Conservation (phyloP, 345 rosid genomes). For the Combretum micranthum region DNA sequence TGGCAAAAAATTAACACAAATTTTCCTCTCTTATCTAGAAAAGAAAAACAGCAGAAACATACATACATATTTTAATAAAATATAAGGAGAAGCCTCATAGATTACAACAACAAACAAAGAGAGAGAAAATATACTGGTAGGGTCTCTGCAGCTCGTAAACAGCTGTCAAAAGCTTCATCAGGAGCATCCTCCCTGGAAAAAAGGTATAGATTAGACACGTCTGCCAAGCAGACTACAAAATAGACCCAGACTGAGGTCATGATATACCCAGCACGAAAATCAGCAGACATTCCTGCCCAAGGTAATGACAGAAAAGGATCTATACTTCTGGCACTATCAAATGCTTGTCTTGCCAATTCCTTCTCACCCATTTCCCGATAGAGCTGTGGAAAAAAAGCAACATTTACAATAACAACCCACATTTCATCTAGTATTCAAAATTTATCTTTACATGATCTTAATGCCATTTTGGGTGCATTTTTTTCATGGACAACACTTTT, state of each 20-base stretch:
- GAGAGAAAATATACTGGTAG: constrained; percentile 55
- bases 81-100: background rate
- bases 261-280: constrained; percentile 50
- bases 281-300: constrained; percentile 98
- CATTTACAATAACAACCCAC: too few relatives aligned
- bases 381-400: constrained; percentile 37
- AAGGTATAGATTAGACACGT: constrained; percentile 6
- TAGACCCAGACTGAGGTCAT: constrained; percentile 6
- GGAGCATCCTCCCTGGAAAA: constrained; percentile 46
- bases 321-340: constrained; percentile 91
- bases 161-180: constrained; percentile 89
- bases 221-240: constrained; percentile 7
- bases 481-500: too few relatives aligned
- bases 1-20: too few relatives aligned
- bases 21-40: too few relatives aligned
- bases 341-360: constrained; percentile 76
- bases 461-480: too few relatives aligned
- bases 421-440: too few relatives aligned
- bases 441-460: too few relatives aligned
- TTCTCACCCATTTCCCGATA: constrained; percentile 58
- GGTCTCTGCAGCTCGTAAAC: constrained; percentile 80
- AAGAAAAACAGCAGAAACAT: too few relatives aligned
- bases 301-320: constrained; percentile 95
- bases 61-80: too few relatives aligned
- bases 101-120: background rate